Evolutionary conservation across 2,329 filamentous ascomycete species (phyloP), one percentile per base, ranked within the genome.

Genomic region (Xylaria sp.): DNA sequence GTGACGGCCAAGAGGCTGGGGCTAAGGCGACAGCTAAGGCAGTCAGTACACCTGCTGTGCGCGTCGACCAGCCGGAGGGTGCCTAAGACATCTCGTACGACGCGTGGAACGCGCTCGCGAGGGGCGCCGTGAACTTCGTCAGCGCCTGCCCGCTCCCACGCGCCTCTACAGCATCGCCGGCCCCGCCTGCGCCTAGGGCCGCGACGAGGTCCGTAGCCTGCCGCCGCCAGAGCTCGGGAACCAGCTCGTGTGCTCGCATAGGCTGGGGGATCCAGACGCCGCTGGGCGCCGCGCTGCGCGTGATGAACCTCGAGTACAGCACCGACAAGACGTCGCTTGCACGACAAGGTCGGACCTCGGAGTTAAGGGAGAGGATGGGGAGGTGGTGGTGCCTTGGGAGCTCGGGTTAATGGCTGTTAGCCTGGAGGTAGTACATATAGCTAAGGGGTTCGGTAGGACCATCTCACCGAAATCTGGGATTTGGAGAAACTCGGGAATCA

Each of bases 51-150:
- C 63, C 80, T 91, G 43, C 78, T n/a, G n/a, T 86, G 54, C 77
- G 77, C 66, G 72, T 86, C 58, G 83, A 85, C 72, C 69, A 73
- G 47, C 85, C 82, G 0, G 74, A 72, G 39, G 82, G 81, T 44
- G 82, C 82, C 48, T 68, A 82, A 67, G 83, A 86, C 69, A 78
- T 86, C 71, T 78, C 74, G 52, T 86, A 85, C 72, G 82, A 85
- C 58, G 82, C 83, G 44, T 86, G 81, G 80, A 84, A 83, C 75
- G 80, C 80, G 66, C 80, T 86, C 29, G 67, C 71, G 44, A 80
- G 76, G 0, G 79, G 79, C 66, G 77, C 75, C 72, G 80, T 81
- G 74, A 79, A 82, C 63, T 83, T 74, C 50, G 65, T 82, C n/a
- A 69, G 69, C 9, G 74, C 69, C 58, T 82, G 79, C 56, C 57